These are phyloP conservation scores for Sechiopsis laciniata DNA, from an alignment of 306 rosid species.

Conservation along the genomic window DNA sequence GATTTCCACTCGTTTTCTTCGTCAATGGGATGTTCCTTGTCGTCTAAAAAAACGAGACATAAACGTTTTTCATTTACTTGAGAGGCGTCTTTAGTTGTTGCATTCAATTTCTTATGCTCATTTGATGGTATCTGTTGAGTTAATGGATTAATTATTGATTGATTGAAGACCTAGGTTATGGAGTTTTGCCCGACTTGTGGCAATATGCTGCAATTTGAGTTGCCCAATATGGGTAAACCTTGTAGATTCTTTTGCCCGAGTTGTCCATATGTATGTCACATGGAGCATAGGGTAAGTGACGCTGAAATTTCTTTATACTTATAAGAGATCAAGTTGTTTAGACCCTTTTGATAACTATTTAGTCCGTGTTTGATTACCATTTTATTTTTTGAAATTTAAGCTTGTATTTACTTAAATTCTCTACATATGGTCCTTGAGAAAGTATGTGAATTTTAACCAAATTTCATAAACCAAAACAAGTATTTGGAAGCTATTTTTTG, in stretches of 20 bases:
- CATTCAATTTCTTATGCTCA: neutral
- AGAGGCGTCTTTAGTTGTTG: neutral
- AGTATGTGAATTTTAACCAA: too few relatives aligned
- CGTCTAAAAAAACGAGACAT: neutral
- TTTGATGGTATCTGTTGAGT: neutral
- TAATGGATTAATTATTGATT: slow-evolving; percentile 4
- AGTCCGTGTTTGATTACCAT: too few relatives aligned
- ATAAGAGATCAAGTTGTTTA: neutral
- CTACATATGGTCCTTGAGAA: too few relatives aligned
- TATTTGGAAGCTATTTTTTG: too few relatives aligned
- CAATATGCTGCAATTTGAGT: slow-evolving; percentile 46
- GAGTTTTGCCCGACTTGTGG: slow-evolving; percentile 61
- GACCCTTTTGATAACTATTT: too few relatives aligned
- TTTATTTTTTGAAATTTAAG: too few relatives aligned
- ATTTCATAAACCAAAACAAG: too few relatives aligned
- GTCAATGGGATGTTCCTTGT: neutral
- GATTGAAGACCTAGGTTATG: slow-evolving; percentile 25
- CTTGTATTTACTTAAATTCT: too few relatives aligned
- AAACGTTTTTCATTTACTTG: neutral
- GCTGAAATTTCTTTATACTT: neutral
- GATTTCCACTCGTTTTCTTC: neutral
- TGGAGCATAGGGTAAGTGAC: slow-evolving; percentile 32
- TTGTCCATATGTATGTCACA: slow-evolving; percentile 47
- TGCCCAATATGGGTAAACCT: slow-evolving; percentile 37
- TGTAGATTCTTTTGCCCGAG: slow-evolving; percentile 48